Evolutionary conservation across 2,329 filamentous ascomycete species (phyloP).

Genomic region (Aspergillus cejpii): DNA sequence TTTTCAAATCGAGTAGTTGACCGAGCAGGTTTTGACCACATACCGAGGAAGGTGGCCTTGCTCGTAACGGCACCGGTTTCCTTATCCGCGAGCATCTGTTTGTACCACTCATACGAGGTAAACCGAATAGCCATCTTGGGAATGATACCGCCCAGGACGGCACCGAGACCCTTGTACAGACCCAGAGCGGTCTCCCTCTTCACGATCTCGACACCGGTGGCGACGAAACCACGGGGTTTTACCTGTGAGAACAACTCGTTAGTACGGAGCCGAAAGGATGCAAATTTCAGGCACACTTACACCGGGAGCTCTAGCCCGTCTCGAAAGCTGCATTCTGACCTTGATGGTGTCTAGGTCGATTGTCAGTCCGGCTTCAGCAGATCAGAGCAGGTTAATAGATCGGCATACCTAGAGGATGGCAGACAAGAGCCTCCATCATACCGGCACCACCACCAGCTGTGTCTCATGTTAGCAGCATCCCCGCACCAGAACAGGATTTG

Average conservation of each 20-base stretch:
- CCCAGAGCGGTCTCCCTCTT: conserved; percentile 84
- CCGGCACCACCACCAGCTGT: conserved; percentile 90
- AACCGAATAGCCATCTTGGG: conserved; percentile 99
- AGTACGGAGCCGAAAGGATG: conserved; percentile 3
- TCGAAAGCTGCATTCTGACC: conserved; percentile 97
- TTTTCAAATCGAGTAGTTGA: not conserved
- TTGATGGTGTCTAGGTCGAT: conserved; percentile 77
- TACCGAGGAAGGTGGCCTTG: conserved; percentile 64
- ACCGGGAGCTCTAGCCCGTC: conserved; percentile 73
- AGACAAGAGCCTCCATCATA: conserved; percentile 98
- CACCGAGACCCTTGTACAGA: conserved; percentile 96
- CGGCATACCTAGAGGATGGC: conserved; percentile 77
- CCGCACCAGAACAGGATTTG: conserved; percentile 1
- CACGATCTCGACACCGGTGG: conserved; percentile 79
- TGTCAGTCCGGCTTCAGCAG: conserved; percentile 19
- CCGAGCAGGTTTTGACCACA: conserved; percentile 19
- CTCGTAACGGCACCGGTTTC: conserved; percentile 62
- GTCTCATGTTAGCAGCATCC: conserved; percentile 13
- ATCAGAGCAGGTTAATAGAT: conserved; percentile 1
- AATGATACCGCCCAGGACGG: conserved; percentile 90
- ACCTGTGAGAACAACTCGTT: conserved; percentile 34
- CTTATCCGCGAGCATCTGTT: conserved; percentile 67
- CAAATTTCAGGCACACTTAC: conserved; percentile 41
- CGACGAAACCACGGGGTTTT: conserved; percentile 79
- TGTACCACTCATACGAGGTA: conserved; percentile 94